These are phyloP conservation scores for Ophiostoma ulmi DNA, from an alignment of 2,329 filamentous ascomycete genomes.

Conservation along the genomic window DNA sequence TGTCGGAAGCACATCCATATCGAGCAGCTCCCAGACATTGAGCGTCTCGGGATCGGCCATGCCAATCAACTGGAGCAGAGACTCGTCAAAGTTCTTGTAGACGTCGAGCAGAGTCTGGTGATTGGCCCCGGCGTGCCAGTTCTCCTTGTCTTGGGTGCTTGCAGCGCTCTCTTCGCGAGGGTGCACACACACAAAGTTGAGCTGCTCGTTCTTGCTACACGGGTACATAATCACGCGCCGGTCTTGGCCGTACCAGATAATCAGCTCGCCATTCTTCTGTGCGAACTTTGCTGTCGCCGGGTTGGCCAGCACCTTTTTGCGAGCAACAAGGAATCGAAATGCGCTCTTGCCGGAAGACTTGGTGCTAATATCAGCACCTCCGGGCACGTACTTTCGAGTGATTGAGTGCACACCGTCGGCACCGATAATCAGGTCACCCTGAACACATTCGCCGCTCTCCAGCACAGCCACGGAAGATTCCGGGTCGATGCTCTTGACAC, in stretches of 20 bases:
- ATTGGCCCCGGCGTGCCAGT: conserved; percentile 38
- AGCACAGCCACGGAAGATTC: conserved; percentile 39
- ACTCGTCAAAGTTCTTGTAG: conserved; percentile 41
- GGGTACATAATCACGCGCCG: conserved; percentile 46
- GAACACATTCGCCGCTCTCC: conserved; percentile 39
- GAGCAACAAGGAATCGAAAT: conserved; percentile 51
- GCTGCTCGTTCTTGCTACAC: conserved; percentile 39
- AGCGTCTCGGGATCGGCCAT: conserved; percentile 44
- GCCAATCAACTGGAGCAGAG: conserved; percentile 37
- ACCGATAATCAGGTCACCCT: conserved; percentile 48
- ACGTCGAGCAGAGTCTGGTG: conserved; percentile 38
- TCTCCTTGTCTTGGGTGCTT: conserved; percentile 29
- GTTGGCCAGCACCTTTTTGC: conserved; percentile 33
- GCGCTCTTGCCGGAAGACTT: conserved; percentile 48
- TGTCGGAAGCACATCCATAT: conserved; percentile 54
- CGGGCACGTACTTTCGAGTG: conserved; percentile 29
- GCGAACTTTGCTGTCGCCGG: conserved; percentile 35
- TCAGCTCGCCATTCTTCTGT: conserved; percentile 32
- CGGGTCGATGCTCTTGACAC: conserved; percentile 42
- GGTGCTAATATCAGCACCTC: conserved; percentile 23
- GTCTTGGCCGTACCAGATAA: conserved; percentile 41
- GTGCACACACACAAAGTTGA: conserved; percentile 51
- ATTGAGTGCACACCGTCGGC: conserved; percentile 46
- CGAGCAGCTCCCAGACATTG: conserved; percentile 55
- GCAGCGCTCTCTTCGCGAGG: conserved; percentile 41